Evolutionary conservation across 2,329 filamentous ascomycete genomes (phyloP).

Genomic region (Fusarium longipes): DNA sequence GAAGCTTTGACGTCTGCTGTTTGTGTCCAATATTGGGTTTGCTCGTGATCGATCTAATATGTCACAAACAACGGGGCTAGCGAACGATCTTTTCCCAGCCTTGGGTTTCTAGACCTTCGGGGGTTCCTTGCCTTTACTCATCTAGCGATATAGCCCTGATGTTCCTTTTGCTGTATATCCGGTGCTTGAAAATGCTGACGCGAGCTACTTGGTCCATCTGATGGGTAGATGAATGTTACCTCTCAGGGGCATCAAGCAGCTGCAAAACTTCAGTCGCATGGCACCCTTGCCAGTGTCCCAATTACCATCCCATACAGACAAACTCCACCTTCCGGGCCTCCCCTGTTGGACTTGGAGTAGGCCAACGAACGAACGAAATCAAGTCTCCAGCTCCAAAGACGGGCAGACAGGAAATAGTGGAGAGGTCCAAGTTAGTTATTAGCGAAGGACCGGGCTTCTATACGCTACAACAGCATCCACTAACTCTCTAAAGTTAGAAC

Average conservation of each 20-base stretch:
- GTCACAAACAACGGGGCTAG: neutral
- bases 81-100: neutral
- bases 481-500: constrained; percentile 34
- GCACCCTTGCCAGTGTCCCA: constrained; percentile 36
- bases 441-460: constrained; percentile 19
- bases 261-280: constrained; percentile 35
- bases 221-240: constrained; percentile 11
- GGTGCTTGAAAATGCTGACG: neutral
- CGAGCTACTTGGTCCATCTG: neutral
- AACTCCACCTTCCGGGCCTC: constrained; percentile 31
- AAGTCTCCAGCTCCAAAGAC: constrained; percentile 8
- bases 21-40: neutral
- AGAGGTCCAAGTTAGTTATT: neutral
- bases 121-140: constrained; percentile 13
- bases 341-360: constrained; percentile 24
- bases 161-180: neutral
- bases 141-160: neutral
- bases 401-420: neutral
- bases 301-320: constrained; percentile 28
- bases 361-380: constrained; percentile 11
- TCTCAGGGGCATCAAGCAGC: constrained; percentile 31
- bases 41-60: neutral
- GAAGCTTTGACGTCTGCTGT: constrained; percentile 15
- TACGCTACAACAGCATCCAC: constrained; percentile 24
- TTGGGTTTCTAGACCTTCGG: neutral